Evolutionary conservation across 441 rosid species (phyloP).

Genomic region (Pelargonium cotyledonis): DNA sequence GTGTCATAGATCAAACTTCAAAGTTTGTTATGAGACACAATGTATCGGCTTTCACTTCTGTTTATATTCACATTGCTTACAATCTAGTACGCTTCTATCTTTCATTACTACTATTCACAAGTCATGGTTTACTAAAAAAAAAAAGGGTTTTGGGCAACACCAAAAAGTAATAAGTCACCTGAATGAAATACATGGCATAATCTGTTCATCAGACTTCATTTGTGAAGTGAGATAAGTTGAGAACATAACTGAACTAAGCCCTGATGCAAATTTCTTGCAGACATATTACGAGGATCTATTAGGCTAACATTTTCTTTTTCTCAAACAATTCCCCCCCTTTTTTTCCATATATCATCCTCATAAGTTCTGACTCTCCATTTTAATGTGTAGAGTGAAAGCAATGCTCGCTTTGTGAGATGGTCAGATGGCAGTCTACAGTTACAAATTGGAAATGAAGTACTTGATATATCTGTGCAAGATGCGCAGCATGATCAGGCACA

Average conservation of each 20-base stretch:
- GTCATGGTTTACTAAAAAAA: not conserved
- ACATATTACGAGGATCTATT: not conserved
- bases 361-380: slow-evolving; percentile 17
- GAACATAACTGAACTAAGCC: not conserved
- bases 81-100: not conserved
- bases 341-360: not conserved
- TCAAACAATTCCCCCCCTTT: not conserved
- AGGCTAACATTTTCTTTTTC: too few species aligned
- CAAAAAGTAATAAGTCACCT: not conserved
- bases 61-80: not conserved
- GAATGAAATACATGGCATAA: not conserved
- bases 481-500: slow-evolving; percentile 88
- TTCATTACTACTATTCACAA: not conserved
- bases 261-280: not conserved
- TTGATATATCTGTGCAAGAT: slow-evolving; percentile 89
- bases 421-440: slow-evolving; percentile 97
- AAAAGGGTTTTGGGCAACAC: not conserved
- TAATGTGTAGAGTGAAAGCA: slow-evolving; percentile 70
- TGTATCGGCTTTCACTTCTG: not conserved
- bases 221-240: not conserved
- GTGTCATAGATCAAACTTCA: not conserved
- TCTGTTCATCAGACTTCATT: not conserved
- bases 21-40: not conserved
- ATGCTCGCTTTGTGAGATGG: slow-evolving; percentile 98
- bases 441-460: slow-evolving; percentile 92